Conservation (phyloP, 2,329 filamentous ascomycete species). For the Trichoderma sp. region DNA sequence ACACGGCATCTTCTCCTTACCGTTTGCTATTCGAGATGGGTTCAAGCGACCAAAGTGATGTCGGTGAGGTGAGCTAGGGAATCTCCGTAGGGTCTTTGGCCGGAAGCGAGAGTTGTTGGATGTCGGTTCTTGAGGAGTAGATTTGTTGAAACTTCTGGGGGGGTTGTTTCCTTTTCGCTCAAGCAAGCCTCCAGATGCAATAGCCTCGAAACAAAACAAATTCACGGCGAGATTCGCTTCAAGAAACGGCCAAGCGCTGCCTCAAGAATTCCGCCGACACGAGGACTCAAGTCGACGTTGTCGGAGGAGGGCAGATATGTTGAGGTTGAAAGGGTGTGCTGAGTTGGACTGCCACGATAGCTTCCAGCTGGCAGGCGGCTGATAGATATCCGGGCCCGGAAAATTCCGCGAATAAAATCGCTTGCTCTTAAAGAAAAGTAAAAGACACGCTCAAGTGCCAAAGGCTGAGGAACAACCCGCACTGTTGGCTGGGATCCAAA, state of each 20-base stretch:
- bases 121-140: neutral
- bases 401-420: neutral
- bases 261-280: neutral
- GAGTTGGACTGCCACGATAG: neutral
- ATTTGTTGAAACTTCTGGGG: neutral
- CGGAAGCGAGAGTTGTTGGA: neutral
- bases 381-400: neutral
- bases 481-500: constrained; percentile 20
- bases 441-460: constrained; percentile 8
- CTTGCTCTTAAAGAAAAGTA: constrained; percentile 1
- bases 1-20: neutral
- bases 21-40: neutral
- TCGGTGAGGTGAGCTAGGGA: neutral
- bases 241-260: neutral
- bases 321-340: neutral
- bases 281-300: neutral
- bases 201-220: neutral
- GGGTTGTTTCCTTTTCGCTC: neutral
- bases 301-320: neutral
- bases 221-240: neutral
- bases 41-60: neutral
- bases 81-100: neutral
- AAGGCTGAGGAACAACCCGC: neutral
- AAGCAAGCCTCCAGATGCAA: neutral
- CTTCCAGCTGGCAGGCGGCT: neutral